Evolutionary conservation across 768 basidiomycete genomes (phyloP).

Genomic region (Pulveroboletus sp.): DNA sequence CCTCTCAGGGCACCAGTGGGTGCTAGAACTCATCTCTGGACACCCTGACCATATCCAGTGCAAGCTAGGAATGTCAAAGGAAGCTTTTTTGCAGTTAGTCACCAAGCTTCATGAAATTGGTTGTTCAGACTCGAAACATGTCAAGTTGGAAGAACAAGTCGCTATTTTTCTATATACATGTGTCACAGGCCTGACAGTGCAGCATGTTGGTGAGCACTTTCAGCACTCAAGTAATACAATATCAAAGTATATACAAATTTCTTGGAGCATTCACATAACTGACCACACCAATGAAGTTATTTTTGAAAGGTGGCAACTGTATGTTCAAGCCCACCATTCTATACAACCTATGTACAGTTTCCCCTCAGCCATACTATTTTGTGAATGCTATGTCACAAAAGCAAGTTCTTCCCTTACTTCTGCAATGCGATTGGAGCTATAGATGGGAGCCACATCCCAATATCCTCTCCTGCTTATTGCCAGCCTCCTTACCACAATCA

Average conservation of each 20-base stretch:
- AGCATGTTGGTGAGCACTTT: not conserved
- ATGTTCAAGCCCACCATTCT: not conserved
- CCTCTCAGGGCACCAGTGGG: constrained; percentile 22
- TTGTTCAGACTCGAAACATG: not conserved
- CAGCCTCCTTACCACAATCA: not conserved
- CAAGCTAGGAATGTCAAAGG: constrained; percentile 17
- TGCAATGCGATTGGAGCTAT: not conserved
- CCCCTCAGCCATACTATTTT: not conserved
- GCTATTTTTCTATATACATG: not conserved
- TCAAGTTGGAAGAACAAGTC: not conserved
- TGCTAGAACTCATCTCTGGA: constrained; percentile 19
- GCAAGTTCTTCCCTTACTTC: not conserved
- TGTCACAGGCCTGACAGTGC: not conserved
- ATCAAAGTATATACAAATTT: not conserved
- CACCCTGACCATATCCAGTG: constrained; percentile 18
- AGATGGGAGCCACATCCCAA: not conserved
- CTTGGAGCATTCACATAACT: not conserved
- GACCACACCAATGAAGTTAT: not conserved
- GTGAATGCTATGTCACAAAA: not conserved
- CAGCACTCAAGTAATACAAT: not conserved
- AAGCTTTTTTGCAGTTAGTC: constrained; percentile 21
- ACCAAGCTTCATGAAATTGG: not conserved
- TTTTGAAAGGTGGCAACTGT: not conserved
- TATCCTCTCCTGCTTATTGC: not conserved
- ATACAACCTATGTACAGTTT: not conserved